phyloP scores from a whole-genome alignment of 164 flowering plant species.

The Berberis thunbergii region DNA sequence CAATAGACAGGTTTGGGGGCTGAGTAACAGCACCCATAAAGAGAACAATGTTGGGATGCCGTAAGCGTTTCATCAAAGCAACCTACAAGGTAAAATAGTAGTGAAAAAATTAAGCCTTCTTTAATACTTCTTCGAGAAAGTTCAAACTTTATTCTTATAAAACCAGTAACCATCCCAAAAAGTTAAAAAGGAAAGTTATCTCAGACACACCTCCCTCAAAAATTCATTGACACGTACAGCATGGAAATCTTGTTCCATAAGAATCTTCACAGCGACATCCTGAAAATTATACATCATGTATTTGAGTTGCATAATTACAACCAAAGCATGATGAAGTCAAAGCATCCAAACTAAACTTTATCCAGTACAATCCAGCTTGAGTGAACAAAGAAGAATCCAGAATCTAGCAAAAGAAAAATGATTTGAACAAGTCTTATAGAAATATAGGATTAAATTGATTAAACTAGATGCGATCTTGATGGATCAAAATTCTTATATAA shows the following conservation, averaged over 20 bases:
- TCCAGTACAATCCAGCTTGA: too few species aligned
- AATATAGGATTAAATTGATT: too few species aligned
- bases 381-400: too few species aligned
- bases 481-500: too few species aligned
- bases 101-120: not conserved
- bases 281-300: conserved; percentile 15
- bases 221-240: conserved; percentile 79
- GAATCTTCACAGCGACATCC: conserved; percentile 99
- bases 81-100: conserved; percentile 36
- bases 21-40: conserved; percentile 97
- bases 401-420: too few species aligned
- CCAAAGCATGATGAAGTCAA: too few species aligned
- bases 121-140: not conserved
- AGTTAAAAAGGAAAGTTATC: not conserved
- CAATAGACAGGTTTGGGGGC: conserved; percentile 93
- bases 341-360: too few species aligned
- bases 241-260: conserved; percentile 92
- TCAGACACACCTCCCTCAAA: conserved; percentile 65
- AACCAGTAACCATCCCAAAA: not conserved
- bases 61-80: conserved; percentile 87
- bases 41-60: conserved; percentile 98
- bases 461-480: too few species aligned
- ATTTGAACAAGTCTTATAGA: too few species aligned
- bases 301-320: too few species aligned
- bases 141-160: not conserved